Percentiles rank a stretch among this genome's conserved stretches.
These are phyloP conservation scores for Myotisia sp. DNA, from an alignment of 2,329 filamentous ascomycete genomes.

Conservation along the genomic window DNA sequence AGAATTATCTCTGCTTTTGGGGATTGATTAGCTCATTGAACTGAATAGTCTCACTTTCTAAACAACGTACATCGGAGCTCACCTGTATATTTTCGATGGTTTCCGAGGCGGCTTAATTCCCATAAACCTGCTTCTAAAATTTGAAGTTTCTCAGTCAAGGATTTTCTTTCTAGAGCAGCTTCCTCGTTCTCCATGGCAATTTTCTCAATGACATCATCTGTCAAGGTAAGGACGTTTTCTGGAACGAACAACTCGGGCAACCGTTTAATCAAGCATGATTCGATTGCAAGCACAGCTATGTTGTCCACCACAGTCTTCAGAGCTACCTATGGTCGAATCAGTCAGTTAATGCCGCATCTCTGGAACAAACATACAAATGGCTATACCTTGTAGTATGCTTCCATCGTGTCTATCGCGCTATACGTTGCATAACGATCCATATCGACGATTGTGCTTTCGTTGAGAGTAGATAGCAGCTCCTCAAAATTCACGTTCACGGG, in stretches of 20 bases:
- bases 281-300: slow-evolving; percentile 26
- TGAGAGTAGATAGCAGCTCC: not conserved
- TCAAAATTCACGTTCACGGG: not conserved
- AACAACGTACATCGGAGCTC: no score
- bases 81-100: not conserved
- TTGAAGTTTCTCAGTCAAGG: slow-evolving; percentile 2
- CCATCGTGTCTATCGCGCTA: slow-evolving; percentile 28
- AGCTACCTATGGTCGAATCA: slow-evolving; percentile 22
- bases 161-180: slow-evolving; percentile 5
- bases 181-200: slow-evolving; percentile 9
- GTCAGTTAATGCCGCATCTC: not conserved
- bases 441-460: slow-evolving; percentile 11
- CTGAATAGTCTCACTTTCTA: no score
- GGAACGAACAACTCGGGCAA: slow-evolving; percentile 8
- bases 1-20: no score
- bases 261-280: slow-evolving; percentile 13
- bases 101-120: slow-evolving; percentile 4
- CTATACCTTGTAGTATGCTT: slow-evolving; percentile 28
- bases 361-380: not conserved
- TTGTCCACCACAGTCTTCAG: slow-evolving; percentile 29
- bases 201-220: slow-evolving; percentile 4
- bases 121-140: slow-evolving; percentile 5
- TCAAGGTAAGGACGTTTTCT: slow-evolving; percentile 5
- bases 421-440: slow-evolving; percentile 27
- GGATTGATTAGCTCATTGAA: no score